Base-by-base conservation (phyloP, 176 grass and related monocot species). In the Raddia distichophylla region DNA sequence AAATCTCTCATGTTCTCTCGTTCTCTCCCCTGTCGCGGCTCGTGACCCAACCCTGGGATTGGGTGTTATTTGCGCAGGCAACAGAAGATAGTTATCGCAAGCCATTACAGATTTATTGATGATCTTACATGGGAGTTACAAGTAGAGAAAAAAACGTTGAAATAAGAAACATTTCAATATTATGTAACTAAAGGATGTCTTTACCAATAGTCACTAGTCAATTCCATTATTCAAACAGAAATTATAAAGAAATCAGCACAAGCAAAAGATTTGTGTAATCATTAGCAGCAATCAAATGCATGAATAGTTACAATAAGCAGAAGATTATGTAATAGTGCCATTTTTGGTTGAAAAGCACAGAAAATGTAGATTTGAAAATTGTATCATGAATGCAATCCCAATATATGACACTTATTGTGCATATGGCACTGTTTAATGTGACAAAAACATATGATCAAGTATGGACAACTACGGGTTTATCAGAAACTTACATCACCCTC, bases 401-500 rank as follows among this genome's bases (percentile, higher is more conserved):
- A 65, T n/a, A 15, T 65, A 17, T 78, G 27, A 40, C 5, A 33
- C 19, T 8, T 53, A 19, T 34, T 53, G 60, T 51, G 16, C 76
- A 77, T 40, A 71, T 45, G 45, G n/a, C 6, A 78, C 37, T 53
- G 54, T 32, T 40, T 43, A 70, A 78, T 33, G 10, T 70, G 65
- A 85, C 55, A 62, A 49, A 51, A 34, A 62, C 45, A 61, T 61
- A 65, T 18, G 6, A 18, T 57, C 54, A n/a, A 18, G n/a, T n/a
- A n/a, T 57, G 54, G 54, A 64, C 57, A 70, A 75, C 75, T 7
- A 84, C 70, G 63, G 33, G 51, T 70, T 72, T 51, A 83, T 64
- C 76, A 76, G 61, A 19, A 69, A 84, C 89, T 88, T 93, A 98
- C 95, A 86, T 98, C 95, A 56, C 95, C 95, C 85, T 98, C 95